Conservation (phyloP, 768 basidiomycete species). For the Boletus reticulatus region DNA sequence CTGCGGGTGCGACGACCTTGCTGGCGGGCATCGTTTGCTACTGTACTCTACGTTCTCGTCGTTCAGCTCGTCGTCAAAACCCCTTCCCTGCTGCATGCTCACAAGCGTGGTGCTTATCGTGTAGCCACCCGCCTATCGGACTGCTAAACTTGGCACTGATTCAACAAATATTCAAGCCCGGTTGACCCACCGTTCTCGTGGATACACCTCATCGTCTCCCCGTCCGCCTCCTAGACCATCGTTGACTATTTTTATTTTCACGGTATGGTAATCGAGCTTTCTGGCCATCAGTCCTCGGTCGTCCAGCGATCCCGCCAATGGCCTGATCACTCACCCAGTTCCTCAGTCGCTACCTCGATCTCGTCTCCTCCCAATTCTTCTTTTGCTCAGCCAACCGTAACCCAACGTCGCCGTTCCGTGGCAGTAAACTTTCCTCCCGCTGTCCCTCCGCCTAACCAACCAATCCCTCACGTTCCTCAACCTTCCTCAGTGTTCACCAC, state of each 20-base stretch:
- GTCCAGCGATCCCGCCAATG: slow-evolving; percentile 35
- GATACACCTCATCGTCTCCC: not conserved
- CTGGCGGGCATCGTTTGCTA: slow-evolving; percentile 5
- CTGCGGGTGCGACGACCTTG: slow-evolving; percentile 10
- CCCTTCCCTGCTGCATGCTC: slow-evolving; percentile 9
- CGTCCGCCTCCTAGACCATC: not conserved
- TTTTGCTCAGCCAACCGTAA: slow-evolving; percentile 26
- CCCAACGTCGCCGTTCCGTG: slow-evolving; percentile 66
- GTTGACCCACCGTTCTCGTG: not conserved
- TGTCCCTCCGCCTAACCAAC: slow-evolving; percentile 69
- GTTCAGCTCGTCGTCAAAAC: slow-evolving; percentile 4
- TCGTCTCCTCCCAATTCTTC: slow-evolving; percentile 32
- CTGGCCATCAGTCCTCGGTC: slow-evolving; percentile 28
- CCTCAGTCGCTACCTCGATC: slow-evolving; percentile 30
- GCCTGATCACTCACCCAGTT: slow-evolving; percentile 25
- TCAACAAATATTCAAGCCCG: slow-evolving; percentile 8
- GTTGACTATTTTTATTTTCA: not conserved
- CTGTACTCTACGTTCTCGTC: slow-evolving; percentile 7
- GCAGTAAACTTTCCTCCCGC: slow-evolving; percentile 62
- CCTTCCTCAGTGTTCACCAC: slow-evolving; percentile 18
- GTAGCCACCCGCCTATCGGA: slow-evolving; percentile 12
- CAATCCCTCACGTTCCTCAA: slow-evolving; percentile 66
- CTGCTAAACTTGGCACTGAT: slow-evolving; percentile 14
- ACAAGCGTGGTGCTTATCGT: slow-evolving; percentile 4
- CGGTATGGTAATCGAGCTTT: slow-evolving; percentile 31